Conservation (phyloP, 805 yeast genomes). For the Torulaspora franciscae region DNA sequence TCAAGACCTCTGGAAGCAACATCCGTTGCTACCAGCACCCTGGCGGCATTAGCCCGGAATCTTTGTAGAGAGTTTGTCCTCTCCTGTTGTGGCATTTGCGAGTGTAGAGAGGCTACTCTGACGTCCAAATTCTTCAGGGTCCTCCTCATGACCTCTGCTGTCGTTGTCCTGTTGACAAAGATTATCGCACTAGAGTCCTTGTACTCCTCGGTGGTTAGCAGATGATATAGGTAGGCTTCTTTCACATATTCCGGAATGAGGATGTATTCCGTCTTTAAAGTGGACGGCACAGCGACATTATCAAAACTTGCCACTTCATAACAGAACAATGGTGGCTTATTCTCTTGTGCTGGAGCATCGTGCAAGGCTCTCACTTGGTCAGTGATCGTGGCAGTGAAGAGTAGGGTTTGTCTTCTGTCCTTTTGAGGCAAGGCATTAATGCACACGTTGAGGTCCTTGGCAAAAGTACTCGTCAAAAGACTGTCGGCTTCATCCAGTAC, state of each 20-base stretch:
- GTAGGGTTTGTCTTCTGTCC: conserved; percentile 71
- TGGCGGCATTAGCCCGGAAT: conserved; percentile 91
- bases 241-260: conserved; percentile 84
- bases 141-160: conserved; percentile 84
- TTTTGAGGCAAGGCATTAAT: conserved; percentile 67
- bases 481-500: conserved; percentile 97
- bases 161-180: conserved; percentile 84
- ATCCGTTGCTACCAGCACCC: conserved; percentile 90
- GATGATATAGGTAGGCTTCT: conserved; percentile 75
- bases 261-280: conserved; percentile 59
- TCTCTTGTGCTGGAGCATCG: conserved; percentile 52
- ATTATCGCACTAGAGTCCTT: conserved; percentile 69
- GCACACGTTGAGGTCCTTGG: conserved; percentile 70
- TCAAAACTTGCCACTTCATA: conserved; percentile 74
- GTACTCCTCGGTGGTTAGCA: conserved; percentile 59
- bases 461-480: conserved; percentile 75
- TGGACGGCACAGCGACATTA: conserved; percentile 73
- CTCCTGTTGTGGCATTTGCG: conserved; percentile 90
- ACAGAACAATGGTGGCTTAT: conserved; percentile 53
- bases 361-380: conserved; percentile 81
- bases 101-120: conserved; percentile 84
- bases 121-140: conserved; percentile 68
- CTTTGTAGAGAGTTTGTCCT: conserved; percentile 87
- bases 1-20: conserved; percentile 97
- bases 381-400: conserved; percentile 95